Conservation (phyloP, 1,284 basidiomycete species). For the Athelia psychrophila region DNA sequence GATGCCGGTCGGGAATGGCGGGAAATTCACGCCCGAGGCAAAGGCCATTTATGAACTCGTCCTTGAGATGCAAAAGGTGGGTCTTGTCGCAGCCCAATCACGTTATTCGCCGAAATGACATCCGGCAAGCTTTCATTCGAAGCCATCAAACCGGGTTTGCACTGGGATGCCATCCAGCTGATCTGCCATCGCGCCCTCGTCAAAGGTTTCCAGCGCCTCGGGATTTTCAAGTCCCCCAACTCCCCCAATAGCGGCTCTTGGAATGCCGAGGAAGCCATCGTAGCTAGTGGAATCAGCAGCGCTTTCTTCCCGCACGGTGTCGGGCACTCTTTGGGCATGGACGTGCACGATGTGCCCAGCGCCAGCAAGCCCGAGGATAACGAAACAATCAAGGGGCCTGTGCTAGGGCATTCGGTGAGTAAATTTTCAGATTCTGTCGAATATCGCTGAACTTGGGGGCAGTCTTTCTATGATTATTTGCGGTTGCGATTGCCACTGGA, state of each 20-base stretch:
- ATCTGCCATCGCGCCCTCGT: conserved; percentile 79
- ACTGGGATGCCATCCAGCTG: conserved; percentile 86
- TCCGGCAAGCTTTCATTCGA: conserved; percentile 59
- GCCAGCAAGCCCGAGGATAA: conserved; percentile 65
- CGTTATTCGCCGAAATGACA: background rate
- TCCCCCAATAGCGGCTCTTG: conserved; percentile 46
- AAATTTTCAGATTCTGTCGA: background rate
- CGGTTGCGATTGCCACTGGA: conserved; percentile 71
- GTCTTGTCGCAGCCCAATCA: conserved; percentile 9
- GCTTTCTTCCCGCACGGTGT: conserved; percentile 93
- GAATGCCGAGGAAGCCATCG: conserved; percentile 65
- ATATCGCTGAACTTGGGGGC: conserved; percentile 18
- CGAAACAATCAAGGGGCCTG: conserved; percentile 38
- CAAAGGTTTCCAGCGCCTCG: conserved; percentile 76
- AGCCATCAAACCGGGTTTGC: conserved; percentile 65
- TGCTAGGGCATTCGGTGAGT: conserved; percentile 39
- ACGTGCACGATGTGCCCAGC: conserved; percentile 84
- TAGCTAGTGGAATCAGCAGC: conserved; percentile 71
- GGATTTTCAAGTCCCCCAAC: conserved; percentile 71
- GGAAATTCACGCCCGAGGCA: conserved; percentile 79
- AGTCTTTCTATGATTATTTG: conserved; percentile 73
- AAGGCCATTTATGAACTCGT: conserved; percentile 83
- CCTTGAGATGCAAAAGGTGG: conserved; percentile 83
- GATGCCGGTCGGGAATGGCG: conserved; percentile 86
- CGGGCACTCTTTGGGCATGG: conserved; percentile 85